Percentiles rank a stretch among this genome's conserved stretches.
Evolutionary conservation across 345 rosid species (phyloP).

Genomic region (Ceriops decandra): DNA sequence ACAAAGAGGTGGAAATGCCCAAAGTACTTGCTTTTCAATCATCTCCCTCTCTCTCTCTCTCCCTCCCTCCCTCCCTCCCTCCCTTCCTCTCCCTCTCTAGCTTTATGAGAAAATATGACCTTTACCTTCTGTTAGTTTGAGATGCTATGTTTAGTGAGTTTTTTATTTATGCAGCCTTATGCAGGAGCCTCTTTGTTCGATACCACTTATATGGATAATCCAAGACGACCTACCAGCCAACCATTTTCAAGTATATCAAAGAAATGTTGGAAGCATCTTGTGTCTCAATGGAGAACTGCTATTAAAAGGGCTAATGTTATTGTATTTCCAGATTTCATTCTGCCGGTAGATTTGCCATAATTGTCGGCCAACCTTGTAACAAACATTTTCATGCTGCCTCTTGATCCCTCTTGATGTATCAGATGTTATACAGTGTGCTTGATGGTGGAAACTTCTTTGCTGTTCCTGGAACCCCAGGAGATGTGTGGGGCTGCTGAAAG

Average conservation of each 20-base stretch:
- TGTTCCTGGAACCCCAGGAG: slow-evolving; percentile 80
- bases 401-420: slow-evolving; percentile 38
- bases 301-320: slow-evolving; percentile 71
- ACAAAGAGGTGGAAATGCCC: too few species aligned
- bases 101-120: slow-evolving; percentile 2
- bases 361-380: slow-evolving; percentile 11
- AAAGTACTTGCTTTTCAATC: too few species aligned
- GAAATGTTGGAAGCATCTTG: slow-evolving; percentile 56
- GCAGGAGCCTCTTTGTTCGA: slow-evolving; percentile 91
- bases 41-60: too few species aligned
- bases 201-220: slow-evolving; percentile 89
- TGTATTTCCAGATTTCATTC: slow-evolving; percentile 72
- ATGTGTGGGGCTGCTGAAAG: slow-evolving; percentile 93
- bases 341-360: slow-evolving; percentile 56
- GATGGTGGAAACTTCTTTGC: slow-evolving; percentile 96
- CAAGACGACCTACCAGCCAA: slow-evolving; percentile 71
- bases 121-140: slow-evolving; percentile 21
- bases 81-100: not conserved
- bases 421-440: slow-evolving; percentile 89
- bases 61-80: not conserved
- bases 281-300: slow-evolving; percentile 67
- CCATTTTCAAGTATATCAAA: slow-evolving; percentile 62
- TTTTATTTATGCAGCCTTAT: slow-evolving; percentile 86
- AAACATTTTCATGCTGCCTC: slow-evolving; percentile 21
- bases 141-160: slow-evolving; percentile 48